Conservation (phyloP, 2,329 filamentous ascomycete species). For the Hymenoscyphus occultus region DNA sequence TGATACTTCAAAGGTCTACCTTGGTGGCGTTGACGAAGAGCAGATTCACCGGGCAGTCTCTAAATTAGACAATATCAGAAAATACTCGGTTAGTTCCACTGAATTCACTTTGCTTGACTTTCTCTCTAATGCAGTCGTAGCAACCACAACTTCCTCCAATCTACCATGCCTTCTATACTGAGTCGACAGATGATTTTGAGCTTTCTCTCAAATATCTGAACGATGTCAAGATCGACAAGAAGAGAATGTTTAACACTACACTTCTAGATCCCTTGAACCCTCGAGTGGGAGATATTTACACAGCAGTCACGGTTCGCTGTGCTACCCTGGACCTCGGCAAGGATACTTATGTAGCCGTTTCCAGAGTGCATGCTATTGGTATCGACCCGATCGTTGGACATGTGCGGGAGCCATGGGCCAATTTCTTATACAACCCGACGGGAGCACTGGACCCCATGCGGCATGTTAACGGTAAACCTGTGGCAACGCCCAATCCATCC, state of each 20-base stretch:
- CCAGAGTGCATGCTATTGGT: neutral
- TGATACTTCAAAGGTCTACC: constrained; percentile 21
- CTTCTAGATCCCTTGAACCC: constrained; percentile 21
- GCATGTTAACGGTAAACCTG: neutral
- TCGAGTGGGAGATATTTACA: constrained; percentile 18
- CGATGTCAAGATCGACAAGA: constrained; percentile 20
- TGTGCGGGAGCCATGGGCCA: neutral
- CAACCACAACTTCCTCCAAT: neutral
- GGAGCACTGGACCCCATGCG: neutral
- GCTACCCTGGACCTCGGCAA: constrained; percentile 12
- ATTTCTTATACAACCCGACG: neutral
- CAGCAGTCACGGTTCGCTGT: constrained; percentile 24
- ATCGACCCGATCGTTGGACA: neutral
- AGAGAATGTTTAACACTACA: constrained; percentile 29
- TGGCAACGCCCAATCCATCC: neutral
- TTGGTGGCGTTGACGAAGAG: constrained; percentile 20
- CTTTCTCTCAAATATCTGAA: constrained; percentile 23
- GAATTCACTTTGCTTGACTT: neutral
- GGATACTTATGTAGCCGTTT: neutral
- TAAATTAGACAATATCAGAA: constrained; percentile 30
- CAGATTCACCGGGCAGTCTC: constrained; percentile 18
- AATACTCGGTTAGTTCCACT: constrained; percentile 26
- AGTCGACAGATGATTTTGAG: constrained; percentile 22
- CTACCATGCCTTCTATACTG: constrained; percentile 30
- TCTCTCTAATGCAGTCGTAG: neutral